phyloP scores from a whole-genome alignment of 768 basidiomycete species.

The Termitomyces eurrhizus region DNA sequence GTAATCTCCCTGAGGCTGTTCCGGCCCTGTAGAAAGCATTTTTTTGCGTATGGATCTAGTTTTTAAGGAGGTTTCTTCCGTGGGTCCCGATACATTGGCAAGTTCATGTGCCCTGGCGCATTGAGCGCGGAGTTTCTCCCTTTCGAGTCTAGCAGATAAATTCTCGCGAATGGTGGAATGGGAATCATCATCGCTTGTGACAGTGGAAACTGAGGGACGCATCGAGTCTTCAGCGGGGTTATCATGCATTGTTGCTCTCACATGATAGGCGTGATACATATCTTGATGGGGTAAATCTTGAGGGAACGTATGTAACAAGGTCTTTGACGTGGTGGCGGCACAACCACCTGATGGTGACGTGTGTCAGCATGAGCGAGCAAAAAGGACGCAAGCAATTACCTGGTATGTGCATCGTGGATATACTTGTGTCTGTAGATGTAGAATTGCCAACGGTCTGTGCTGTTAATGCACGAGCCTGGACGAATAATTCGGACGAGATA shows the following conservation, averaged over 20 bases:
- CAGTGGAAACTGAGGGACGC: conserved; percentile 13
- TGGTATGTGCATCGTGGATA: not conserved
- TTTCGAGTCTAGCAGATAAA: conserved; percentile 39
- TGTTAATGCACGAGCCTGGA: conserved; percentile 23
- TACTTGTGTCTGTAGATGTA: not conserved
- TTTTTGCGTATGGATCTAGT: conserved; percentile 5
- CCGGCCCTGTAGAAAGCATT: not conserved
- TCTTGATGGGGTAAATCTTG: conserved; percentile 8
- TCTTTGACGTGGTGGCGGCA: conserved; percentile 2
- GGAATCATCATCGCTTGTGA: conserved; percentile 6
- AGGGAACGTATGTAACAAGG: not conserved
- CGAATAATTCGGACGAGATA: conserved; percentile 25
- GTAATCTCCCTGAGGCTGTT: not conserved
- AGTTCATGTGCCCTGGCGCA: not conserved
- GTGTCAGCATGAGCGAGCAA: not conserved
- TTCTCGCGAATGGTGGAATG: conserved; percentile 25
- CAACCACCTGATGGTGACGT: not conserved
- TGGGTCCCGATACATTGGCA: conserved; percentile 2
- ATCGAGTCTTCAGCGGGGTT: conserved; percentile 13
- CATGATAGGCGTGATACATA: conserved; percentile 1
- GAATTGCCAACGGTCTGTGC: not conserved
- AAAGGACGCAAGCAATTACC: not conserved
- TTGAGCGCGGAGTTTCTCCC: conserved; percentile 34
- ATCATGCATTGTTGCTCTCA: conserved; percentile 4
- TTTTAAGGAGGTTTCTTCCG: conserved; percentile 17